Conservation (phyloP, 257 asterid species). For the Solanum sejunctum region DNA sequence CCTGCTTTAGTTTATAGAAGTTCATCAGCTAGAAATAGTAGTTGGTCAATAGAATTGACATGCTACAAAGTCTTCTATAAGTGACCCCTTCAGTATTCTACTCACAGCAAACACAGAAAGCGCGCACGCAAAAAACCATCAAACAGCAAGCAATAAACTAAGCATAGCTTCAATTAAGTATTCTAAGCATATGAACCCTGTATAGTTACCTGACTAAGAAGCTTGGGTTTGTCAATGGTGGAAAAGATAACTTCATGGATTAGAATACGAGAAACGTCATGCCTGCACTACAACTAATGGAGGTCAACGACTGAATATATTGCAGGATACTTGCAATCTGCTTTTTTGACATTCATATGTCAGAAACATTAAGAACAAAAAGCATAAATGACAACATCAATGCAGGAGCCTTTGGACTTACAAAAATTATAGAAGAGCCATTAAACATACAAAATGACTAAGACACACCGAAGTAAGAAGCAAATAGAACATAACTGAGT, state of each 20-base stretch:
- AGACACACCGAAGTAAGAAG: background rate
- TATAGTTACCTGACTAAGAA: slow-evolving; percentile 71
- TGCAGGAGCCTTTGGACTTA: background rate
- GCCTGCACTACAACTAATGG: slow-evolving; percentile 37
- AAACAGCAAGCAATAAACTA: background rate
- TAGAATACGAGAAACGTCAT: slow-evolving; percentile 35
- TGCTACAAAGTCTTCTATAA: background rate
- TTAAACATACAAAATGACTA: background rate
- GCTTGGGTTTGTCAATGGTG: slow-evolving; percentile 85
- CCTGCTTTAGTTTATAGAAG: background rate
- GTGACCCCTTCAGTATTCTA: background rate
- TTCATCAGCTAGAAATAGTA: background rate
- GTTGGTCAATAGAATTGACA: background rate
- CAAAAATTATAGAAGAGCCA: background rate
- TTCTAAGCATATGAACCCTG: background rate
- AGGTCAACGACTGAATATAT: background rate
- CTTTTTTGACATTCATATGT: background rate
- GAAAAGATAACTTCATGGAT: slow-evolving; percentile 82
- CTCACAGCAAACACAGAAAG: background rate
- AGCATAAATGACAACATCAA: background rate
- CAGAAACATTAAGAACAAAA: background rate
- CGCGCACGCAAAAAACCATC: background rate
- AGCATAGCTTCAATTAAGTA: background rate
- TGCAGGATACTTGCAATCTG: background rate
- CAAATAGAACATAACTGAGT: background rate